A percentile compares a stretch with the other conserved stretches of the same genome.
Conservation (phyloP, 176 grass and related monocot genomes). For the Zizania latifolia region DNA sequence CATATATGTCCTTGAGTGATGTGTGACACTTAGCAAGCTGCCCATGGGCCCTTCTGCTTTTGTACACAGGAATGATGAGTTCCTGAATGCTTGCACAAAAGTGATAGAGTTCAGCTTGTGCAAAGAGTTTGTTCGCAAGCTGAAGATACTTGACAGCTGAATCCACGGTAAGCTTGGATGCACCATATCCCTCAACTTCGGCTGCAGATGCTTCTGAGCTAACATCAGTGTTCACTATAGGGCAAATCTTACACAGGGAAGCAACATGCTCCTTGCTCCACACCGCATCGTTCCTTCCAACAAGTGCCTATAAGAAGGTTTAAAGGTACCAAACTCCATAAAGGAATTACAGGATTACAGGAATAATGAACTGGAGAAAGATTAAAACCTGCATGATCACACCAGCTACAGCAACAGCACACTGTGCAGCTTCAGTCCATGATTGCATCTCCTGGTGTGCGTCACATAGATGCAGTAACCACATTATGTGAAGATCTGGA, state of each 20-base stretch:
- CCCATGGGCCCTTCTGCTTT: conserved; percentile 83
- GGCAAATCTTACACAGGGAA: conserved; percentile 81
- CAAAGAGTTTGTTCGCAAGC: conserved; percentile 83
- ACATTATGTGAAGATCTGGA: conserved; percentile 99
- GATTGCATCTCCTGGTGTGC: conserved; percentile 99
- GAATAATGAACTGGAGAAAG: conserved; percentile 7
- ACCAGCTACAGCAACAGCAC: conserved; percentile 97
- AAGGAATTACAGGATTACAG: conserved; percentile 6
- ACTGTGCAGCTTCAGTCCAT: conserved; percentile 98
- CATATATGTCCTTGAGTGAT: conserved; percentile 83
- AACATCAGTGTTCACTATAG: conserved; percentile 67
- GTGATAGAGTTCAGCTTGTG: conserved; percentile 88
- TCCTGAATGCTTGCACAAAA: conserved; percentile 90
- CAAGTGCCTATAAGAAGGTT: conserved; percentile 62
- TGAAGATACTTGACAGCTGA: conserved; percentile 96
- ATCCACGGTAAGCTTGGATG: conserved; percentile 87
- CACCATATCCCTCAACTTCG: conserved; percentile 94
- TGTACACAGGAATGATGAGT: conserved; percentile 93
- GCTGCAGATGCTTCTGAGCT: conserved; percentile 68
- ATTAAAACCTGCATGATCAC: conserved; percentile 95
- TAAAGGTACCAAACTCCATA: conserved; percentile 17
- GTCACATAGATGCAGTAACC: conserved; percentile 94
- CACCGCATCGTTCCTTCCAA: conserved; percentile 95
- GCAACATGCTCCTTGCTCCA: conserved; percentile 82
- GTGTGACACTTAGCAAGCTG: conserved; percentile 96